Conservation (phyloP, 208 protist species). For the Angomonas deanei region DNA sequence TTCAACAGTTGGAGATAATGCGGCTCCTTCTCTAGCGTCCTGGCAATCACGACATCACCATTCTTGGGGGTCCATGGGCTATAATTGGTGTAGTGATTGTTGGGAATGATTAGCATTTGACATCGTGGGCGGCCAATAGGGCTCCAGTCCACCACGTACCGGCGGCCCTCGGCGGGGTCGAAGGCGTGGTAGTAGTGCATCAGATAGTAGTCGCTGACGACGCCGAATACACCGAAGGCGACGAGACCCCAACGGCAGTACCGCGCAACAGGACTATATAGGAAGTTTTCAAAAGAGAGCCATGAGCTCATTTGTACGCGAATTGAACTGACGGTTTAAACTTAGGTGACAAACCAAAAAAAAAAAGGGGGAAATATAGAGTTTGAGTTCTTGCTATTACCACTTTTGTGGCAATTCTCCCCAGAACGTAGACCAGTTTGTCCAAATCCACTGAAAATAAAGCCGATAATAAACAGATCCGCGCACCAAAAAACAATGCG, state of each 20-base stretch:
- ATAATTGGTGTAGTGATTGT: slow-evolving; percentile 79
- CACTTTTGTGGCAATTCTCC: no score
- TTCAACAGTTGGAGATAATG: slow-evolving; percentile 80
- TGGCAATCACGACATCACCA: slow-evolving; percentile 74
- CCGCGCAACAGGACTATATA: slow-evolving; percentile 47
- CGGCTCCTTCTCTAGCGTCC: slow-evolving; percentile 50
- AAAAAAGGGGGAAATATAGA: no score
- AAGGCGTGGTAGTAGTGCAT: slow-evolving; percentile 81
- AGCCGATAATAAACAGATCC: no score
- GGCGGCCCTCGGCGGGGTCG: slow-evolving; percentile 40
- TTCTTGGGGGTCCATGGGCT: slow-evolving; percentile 81
- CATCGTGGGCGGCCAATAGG: slow-evolving; percentile 66
- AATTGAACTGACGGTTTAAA: not conserved
- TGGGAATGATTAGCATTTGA: slow-evolving; percentile 70
- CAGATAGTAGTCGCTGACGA: slow-evolving; percentile 78
- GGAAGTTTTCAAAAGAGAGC: slow-evolving; percentile 68
- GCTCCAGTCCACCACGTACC: slow-evolving; percentile 75
- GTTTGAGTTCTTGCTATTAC: no score
- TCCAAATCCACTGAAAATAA: no score
- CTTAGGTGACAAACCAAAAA: no score
- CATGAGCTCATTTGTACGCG: slow-evolving; percentile 61
- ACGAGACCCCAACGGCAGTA: slow-evolving; percentile 60
- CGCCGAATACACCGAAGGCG: slow-evolving; percentile 48
- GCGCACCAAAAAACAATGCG: no score
- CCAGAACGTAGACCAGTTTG: no score